phyloP scores from a whole-genome alignment of 2,329 filamentous ascomycete genomes.

The Pseudocercospora pini-densiflorae region DNA sequence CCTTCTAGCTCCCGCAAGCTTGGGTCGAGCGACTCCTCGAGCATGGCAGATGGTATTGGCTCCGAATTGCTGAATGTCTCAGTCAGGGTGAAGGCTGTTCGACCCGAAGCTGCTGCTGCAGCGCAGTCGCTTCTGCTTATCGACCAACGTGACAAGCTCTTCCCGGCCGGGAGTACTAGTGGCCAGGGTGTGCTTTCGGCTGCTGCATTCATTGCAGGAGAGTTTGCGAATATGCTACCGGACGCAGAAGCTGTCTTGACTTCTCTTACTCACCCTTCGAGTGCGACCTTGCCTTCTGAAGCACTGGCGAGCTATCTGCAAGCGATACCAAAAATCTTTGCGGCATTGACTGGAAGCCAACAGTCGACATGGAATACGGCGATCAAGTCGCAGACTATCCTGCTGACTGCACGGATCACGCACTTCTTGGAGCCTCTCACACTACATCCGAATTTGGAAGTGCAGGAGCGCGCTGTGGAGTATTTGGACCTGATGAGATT shows the following conservation, averaged over 20 bases:
- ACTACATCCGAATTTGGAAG: constrained; percentile 84
- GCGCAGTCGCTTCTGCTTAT: constrained; percentile 75
- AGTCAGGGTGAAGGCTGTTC: constrained; percentile 85
- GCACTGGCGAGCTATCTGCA: constrained; percentile 82
- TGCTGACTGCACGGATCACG: constrained; percentile 81
- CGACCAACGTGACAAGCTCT: constrained; percentile 63
- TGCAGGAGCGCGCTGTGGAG: constrained; percentile 92
- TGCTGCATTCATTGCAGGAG: constrained; percentile 83
- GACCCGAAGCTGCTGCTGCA: constrained; percentile 78
- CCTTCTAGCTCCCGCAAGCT: constrained; percentile 41
- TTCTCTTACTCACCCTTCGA: constrained; percentile 72
- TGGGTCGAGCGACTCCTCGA: constrained; percentile 31
- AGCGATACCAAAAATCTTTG: constrained; percentile 83
- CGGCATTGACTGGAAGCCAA: constrained; percentile 69
- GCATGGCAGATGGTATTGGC: constrained; percentile 74
- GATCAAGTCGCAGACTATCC: constrained; percentile 72
- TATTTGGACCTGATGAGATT: constrained; percentile 89
- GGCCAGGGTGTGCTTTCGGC: constrained; percentile 71
- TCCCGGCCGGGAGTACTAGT: constrained; percentile 55
- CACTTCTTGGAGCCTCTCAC: constrained; percentile 80
- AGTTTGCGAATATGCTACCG: constrained; percentile 76
- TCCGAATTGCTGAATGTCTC: constrained; percentile 87
- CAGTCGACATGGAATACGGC: constrained; percentile 71
- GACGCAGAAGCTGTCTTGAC: constrained; percentile 74
- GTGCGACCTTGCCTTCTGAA: constrained; percentile 61